phyloP scores from a whole-genome alignment of 2,329 filamentous ascomycete species.

The Drechslera avenae region DNA sequence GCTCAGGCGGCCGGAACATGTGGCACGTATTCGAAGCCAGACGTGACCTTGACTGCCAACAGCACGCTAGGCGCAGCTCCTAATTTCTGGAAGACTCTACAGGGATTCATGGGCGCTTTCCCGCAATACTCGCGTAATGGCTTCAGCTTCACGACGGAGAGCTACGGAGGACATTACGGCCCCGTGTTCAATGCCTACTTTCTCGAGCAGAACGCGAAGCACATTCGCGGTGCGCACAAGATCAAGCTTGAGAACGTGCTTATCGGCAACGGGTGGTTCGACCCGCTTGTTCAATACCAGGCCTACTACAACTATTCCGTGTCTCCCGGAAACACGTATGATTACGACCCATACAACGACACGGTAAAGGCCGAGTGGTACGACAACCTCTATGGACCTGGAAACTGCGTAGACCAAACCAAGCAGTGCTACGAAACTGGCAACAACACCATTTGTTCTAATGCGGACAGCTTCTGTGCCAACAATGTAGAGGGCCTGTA shows the following conservation, averaged over 20 bases:
- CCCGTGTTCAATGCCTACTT: constrained; percentile 61
- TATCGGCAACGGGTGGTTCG: constrained; percentile 66
- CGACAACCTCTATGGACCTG: constrained; percentile 64
- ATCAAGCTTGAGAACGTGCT: constrained; percentile 58
- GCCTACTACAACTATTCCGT: constrained; percentile 65
- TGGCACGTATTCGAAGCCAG: constrained; percentile 61
- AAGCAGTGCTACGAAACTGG: constrained; percentile 60
- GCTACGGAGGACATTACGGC: constrained; percentile 64
- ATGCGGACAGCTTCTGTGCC: constrained; percentile 63
- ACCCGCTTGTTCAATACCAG: constrained; percentile 61
- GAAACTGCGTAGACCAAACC: constrained; percentile 65
- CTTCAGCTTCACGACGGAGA: constrained; percentile 63
- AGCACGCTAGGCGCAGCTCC: constrained; percentile 60
- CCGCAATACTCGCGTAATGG: constrained; percentile 53
- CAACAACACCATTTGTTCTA: constrained; percentile 57
- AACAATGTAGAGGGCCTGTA: constrained; percentile 59
- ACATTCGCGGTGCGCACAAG: constrained; percentile 52
- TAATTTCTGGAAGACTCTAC: constrained; percentile 65
- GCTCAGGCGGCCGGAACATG: constrained; percentile 52
- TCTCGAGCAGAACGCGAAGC: constrained; percentile 53
- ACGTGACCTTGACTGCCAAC: constrained; percentile 59
- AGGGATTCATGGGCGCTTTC: constrained; percentile 68
- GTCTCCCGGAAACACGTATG: constrained; percentile 62
- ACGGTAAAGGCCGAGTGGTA: constrained; percentile 58
- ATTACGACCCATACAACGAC: constrained; percentile 59